phyloP scores from a whole-genome alignment of 2,329 filamentous ascomycete genomes.

The Epichloe amarillans region DNA sequence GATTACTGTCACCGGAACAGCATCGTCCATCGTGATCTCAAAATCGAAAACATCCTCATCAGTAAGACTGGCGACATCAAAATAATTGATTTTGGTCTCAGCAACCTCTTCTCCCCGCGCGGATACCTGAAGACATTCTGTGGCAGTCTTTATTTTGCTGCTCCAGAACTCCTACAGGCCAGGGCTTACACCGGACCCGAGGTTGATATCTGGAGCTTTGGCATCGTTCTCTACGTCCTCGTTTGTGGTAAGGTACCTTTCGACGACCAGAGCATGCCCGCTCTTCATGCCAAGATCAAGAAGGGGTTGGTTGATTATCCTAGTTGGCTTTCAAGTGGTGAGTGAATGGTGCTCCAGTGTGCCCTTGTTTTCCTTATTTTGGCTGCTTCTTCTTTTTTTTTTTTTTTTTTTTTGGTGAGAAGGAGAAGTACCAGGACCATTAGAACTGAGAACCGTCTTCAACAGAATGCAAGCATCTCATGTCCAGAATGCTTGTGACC shows the following conservation, averaged over 20 bases:
- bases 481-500: slow-evolving; percentile 90
- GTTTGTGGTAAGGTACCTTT: slow-evolving; percentile 98
- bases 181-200: slow-evolving; percentile 91
- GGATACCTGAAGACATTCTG: slow-evolving; percentile 91
- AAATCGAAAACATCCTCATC: slow-evolving; percentile 98
- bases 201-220: slow-evolving; percentile 97
- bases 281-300: slow-evolving; percentile 97
- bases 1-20: slow-evolving; percentile 98
- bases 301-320: slow-evolving; percentile 94
- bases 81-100: slow-evolving; percentile 96
- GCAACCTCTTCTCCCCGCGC: slow-evolving; percentile 83
- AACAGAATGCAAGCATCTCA: slow-evolving; percentile 81
- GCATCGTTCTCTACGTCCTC: slow-evolving; percentile 91
- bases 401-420: not conserved
- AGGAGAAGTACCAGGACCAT: not conserved
- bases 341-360: slow-evolving; percentile 11
- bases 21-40: slow-evolving; percentile 92
- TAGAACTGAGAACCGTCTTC: not conserved
- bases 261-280: slow-evolving; percentile 98
- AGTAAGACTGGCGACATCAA: slow-evolving; percentile 99
- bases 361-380: not conserved
- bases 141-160: slow-evolving; percentile 93
- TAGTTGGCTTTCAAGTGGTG: slow-evolving; percentile 78
- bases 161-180: slow-evolving; percentile 85
- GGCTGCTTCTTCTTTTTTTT: not conserved